Percentiles rank a stretch among this genome's conserved stretches.
These are phyloP conservation scores for Tylopilus plumbeoviolaceoides DNA, from an alignment of 768 basidiomycete species.

Conservation along the genomic window DNA sequence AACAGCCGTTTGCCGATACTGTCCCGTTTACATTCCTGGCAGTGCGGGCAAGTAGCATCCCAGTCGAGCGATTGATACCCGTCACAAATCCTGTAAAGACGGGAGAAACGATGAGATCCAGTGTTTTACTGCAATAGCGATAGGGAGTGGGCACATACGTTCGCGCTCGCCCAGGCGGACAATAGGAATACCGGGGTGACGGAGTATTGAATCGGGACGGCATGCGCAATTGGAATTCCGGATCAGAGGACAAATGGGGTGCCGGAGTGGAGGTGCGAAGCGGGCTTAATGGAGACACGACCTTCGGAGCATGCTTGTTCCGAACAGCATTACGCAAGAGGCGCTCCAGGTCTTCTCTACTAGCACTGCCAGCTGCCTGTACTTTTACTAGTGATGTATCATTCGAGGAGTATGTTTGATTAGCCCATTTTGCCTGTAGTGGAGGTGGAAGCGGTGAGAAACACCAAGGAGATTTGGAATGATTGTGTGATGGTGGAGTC, in stretches of 20 bases:
- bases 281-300: conserved; percentile 31
- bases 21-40: conserved; percentile 28
- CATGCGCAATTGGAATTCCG: conserved; percentile 17
- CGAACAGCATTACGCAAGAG: conserved; percentile 22
- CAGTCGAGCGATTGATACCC: conserved; percentile 16
- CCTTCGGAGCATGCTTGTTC: conserved; percentile 26
- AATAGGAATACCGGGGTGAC: conserved; percentile 21
- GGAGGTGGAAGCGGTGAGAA: conserved; percentile 6
- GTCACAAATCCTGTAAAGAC: conserved; percentile 23
- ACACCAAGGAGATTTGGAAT: conserved; percentile 6
- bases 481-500: neutral
- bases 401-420: neutral
- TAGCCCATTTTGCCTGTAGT: conserved; percentile 4
- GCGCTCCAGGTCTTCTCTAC: conserved; percentile 18
- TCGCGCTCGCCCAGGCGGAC: conserved; percentile 18
- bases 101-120: conserved; percentile 7
- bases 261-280: conserved; percentile 20
- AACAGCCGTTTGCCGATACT: conserved; percentile 24
- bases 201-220: conserved; percentile 18
- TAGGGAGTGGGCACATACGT: conserved; percentile 18
- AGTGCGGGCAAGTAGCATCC: conserved; percentile 24
- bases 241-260: conserved; percentile 14
- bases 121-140: neutral
- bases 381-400: neutral
- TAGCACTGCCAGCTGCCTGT: neutral